Evolutionary conservation across 176 grass and related monocot genomes (phyloP).

Genomic region (Hordeum vulgare): DNA sequence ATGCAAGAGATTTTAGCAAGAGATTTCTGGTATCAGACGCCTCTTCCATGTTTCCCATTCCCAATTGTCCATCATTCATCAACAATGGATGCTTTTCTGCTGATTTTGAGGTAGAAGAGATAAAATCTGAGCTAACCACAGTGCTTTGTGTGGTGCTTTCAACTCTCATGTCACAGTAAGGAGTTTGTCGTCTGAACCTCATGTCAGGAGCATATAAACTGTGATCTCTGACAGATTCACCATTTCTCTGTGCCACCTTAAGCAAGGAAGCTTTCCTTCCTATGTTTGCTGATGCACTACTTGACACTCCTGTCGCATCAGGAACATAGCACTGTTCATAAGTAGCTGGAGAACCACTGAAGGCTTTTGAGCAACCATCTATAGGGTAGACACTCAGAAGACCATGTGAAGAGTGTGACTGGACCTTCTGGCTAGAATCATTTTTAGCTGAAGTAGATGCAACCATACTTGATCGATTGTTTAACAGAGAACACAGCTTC

Average conservation of each 20-base stretch:
- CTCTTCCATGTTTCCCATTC: constrained; percentile 29
- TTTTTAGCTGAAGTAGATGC: constrained; percentile 42
- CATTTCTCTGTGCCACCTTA: constrained; percentile 31
- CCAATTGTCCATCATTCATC: constrained; percentile 20
- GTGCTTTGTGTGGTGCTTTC: constrained; percentile 27
- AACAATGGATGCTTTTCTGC: constrained; percentile 47
- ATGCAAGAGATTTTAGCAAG: constrained; percentile 35
- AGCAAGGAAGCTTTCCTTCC: constrained; percentile 30
- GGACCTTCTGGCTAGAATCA: constrained; percentile 29
- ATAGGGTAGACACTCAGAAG: constrained; percentile 3
- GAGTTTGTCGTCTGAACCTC: constrained; percentile 25
- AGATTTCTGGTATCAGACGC: constrained; percentile 29
- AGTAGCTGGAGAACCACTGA: constrained; percentile 21
- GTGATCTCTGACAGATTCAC: constrained; percentile 26
- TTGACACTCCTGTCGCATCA: constrained; percentile 20
- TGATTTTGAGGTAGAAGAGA: constrained; percentile 35
- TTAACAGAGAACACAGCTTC: constrained; percentile 51
- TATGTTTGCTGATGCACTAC: constrained; percentile 29
- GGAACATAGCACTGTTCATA: constrained; percentile 34
- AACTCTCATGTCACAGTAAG: constrained; percentile 25
- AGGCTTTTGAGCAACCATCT: constrained; percentile 25
- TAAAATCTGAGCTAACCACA: constrained; percentile 36
- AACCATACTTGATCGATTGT: constrained; percentile 41
- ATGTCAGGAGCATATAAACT: constrained; percentile 32
- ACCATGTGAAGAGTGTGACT: constrained; percentile 26